Base-by-base conservation (phyloP, 192 early-diverging fungal genomes). In the Mortierella alpina region DNA sequence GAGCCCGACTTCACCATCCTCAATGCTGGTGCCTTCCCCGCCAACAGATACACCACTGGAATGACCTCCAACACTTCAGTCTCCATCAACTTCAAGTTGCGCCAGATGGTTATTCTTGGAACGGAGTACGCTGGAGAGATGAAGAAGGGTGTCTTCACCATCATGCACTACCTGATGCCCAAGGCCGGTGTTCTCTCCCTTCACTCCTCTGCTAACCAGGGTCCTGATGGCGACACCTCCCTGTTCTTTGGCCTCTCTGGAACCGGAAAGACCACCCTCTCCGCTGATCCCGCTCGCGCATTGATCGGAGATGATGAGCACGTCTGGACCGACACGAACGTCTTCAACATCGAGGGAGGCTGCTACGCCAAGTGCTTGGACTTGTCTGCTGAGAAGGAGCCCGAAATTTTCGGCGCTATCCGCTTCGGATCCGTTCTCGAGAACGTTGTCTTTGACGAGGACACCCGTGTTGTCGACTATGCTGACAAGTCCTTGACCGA, bases 221-320 rank as follows among this genome's bases (percentile, higher is more conserved):
- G 95, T 58, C 90, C 92, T 51, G 66, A 85, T 55, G 95, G 95
- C 71, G 96, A 99, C 79, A 95, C 97, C 23, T 97, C 97, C 41
- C 84, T 99, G 66, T 99, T 99, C 94, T 99, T 99, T 75, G 97
- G 97, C 81, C 92, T 97, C 40, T 96, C 95, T 41, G 97, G 96
- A 78, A 99, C 97, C 52, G 97, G 97, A 49, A 99, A 99, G 90
- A 99, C 97, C 72, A 99, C 97, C 55, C 89, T 99, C 63, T 95
- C 94, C 45, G 97, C 97, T 20, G 96, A 99, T 75, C 96, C 96
- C 39, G 92, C 90, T 85, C 95, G 97, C 65, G 87, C 88, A 75
- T 87, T 99, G 64, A 99, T 99, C 76, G 97, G 97, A 87, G 97
- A 99, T 88, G 97, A 99, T 87, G 97, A 99, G 87, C 97, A 99